Percentiles rank a stretch among this genome's conserved stretches.
These are phyloP conservation scores for Phaffia australis DNA, from an alignment of 768 basidiomycete genomes.

Conservation along the genomic window DNA sequence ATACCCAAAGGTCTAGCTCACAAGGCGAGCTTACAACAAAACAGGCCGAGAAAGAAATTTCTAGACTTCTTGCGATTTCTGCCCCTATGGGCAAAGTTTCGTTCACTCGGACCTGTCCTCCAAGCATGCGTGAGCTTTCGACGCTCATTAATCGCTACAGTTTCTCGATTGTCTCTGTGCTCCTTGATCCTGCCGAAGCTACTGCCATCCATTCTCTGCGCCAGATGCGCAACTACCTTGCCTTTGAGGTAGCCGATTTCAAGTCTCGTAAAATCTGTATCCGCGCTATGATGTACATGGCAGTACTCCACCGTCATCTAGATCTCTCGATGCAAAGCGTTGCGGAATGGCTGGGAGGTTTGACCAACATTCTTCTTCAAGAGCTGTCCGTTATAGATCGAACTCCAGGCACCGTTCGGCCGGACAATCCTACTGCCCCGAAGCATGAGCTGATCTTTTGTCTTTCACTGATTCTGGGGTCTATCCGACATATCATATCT, in stretches of 20 bases:
- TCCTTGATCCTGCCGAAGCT: slow-evolving; percentile 50
- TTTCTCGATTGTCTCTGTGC: slow-evolving; percentile 57
- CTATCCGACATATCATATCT: slow-evolving; percentile 48
- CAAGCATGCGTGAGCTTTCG: slow-evolving; percentile 51
- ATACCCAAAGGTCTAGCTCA: slow-evolving; percentile 33
- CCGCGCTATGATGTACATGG: slow-evolving; percentile 61
- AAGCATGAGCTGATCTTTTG: slow-evolving; percentile 26
- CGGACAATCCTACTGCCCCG: neutral
- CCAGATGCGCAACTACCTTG: slow-evolving; percentile 57
- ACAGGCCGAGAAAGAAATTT: slow-evolving; percentile 11
- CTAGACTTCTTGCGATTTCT: slow-evolving; percentile 15
- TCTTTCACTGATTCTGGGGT: slow-evolving; percentile 50
- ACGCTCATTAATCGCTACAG: slow-evolving; percentile 73
- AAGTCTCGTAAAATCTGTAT: slow-evolving; percentile 60
- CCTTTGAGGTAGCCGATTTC: slow-evolving; percentile 55
- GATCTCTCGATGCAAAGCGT: slow-evolving; percentile 47
- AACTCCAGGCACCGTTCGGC: neutral
- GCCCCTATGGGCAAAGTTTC: slow-evolving; percentile 17
- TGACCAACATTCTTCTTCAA: slow-evolving; percentile 47
- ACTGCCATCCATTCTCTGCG: slow-evolving; percentile 47
- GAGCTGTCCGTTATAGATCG: slow-evolving; percentile 38
- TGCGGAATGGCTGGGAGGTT: slow-evolving; percentile 55
- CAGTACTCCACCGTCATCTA: slow-evolving; percentile 51
- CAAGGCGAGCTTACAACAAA: neutral
- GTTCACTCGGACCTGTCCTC: slow-evolving; percentile 50